Percentiles rank a stretch among this genome's conserved stretches.
These are phyloP conservation scores for Cyberlindnera mrakii DNA, from an alignment of 805 yeast genomes.

Conservation along the genomic window DNA sequence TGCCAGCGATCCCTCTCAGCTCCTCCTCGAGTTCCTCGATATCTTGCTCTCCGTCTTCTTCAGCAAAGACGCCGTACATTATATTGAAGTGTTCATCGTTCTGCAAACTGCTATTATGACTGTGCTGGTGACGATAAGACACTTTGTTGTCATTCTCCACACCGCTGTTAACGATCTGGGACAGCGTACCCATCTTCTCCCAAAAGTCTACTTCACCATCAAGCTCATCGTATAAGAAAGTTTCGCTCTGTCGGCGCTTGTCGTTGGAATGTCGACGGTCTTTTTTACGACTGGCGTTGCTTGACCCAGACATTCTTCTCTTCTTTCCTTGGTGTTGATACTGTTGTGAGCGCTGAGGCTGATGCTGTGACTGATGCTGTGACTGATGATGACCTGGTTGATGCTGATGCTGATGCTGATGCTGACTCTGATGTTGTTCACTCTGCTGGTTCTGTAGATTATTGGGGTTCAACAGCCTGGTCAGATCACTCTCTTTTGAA, in stretches of 20 bases:
- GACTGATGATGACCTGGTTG: conserved; percentile 1
- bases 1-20: conserved; percentile 14
- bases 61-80: conserved; percentile 9
- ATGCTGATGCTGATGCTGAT: background rate
- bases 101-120: background rate
- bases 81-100: conserved; percentile 3
- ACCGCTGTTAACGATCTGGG: conserved; percentile 29
- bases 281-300: conserved; percentile 14
- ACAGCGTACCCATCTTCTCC: conserved; percentile 59
- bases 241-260: background rate
- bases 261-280: background rate
- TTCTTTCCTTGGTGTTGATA: conserved; percentile 4
- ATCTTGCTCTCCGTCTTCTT: conserved; percentile 18
- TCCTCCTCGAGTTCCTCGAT: conserved; percentile 21
- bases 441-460: background rate
- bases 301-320: conserved; percentile 16
- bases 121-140: conserved; percentile 8
- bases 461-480: conserved; percentile 37
- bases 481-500: conserved; percentile 38
- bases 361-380: conserved; percentile 6
- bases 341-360: conserved; percentile 1
- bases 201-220: conserved; percentile 68
- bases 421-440: background rate
- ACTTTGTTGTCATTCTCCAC: conserved; percentile 1
- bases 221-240: conserved; percentile 34